Base-by-base conservation (phyloP, 805 yeast genomes). In the Starmerella asiatica region DNA sequence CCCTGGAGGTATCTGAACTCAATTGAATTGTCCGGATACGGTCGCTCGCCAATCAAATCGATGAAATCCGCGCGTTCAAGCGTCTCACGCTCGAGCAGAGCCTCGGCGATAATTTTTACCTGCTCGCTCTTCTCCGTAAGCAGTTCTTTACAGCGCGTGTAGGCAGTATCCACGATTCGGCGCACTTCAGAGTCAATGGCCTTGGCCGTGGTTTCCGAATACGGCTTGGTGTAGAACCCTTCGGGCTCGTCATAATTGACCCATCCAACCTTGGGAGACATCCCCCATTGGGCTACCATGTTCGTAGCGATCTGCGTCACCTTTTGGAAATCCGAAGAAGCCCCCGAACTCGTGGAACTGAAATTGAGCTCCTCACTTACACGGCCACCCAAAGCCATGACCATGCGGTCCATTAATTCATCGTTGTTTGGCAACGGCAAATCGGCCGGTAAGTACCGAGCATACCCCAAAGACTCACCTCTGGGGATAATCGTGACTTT, bases 401-500 rank as follows among this genome's bases (percentile, higher is more conserved):
- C 75, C 93, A 91, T 86, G 49, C 93, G 72, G 59, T 91, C 94
- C 49, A 68, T 68, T 46, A 86, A 71, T 60, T 91, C 95, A 47
- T 75, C 70, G 42, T 77, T 76, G 23, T 79, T 73, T 50, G 82
- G 65, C 54, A 91, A 65, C 55, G 82, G 85, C 43, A 79, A 76
- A 57, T 91, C 99, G 37, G 88, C 84, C 2, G 99, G 98, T 48
- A 93, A 69, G 56, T 88, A 93, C 59, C 91, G 95, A 1, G 98
- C 98, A 59, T 93, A 91, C 18, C 99, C 99, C 38, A 91, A 68
- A 2, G 97, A 94, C 61, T 80, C 91, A 14, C 97, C 97, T 54
- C 97, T 73, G 30, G 99, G 98, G 45, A 91, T 83, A 53, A 93
- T 91, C 14, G 96, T 83, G 16, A 91, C 98, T 65, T 91, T 91